Conservation (phyloP, 805 yeast genomes). For the Debaryomyces prosopidis region DNA sequence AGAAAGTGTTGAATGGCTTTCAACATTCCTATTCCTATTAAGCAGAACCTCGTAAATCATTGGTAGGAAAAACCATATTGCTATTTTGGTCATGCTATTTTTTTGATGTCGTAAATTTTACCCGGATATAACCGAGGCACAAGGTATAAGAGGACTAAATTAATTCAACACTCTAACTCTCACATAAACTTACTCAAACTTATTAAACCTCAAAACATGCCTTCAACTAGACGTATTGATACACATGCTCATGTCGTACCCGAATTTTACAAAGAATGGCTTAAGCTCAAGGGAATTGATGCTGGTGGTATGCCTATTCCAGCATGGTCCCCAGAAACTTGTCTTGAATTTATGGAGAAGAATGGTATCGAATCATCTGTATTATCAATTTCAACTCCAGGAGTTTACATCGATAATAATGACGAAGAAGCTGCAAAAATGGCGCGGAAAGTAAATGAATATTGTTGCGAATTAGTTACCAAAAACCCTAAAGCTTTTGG, state of each 20-base stretch:
- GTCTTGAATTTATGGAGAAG: not conserved
- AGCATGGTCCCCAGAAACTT: not conserved
- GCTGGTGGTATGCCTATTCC: constrained; percentile 1
- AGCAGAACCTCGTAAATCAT: too few species aligned
- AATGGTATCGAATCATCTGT: not conserved
- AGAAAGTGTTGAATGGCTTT: too few species aligned
- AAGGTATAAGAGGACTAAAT: too few species aligned
- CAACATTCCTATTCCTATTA: too few species aligned
- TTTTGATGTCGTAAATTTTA: too few species aligned
- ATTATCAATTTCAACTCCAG: not conserved
- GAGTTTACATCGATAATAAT: not conserved
- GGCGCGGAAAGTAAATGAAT: not conserved
- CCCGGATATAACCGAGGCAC: too few species aligned
- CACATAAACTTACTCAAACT: too few species aligned
- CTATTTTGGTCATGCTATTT: too few species aligned
- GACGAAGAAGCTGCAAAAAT: not conserved
- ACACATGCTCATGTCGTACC: not conserved
- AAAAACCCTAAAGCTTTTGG: not conserved
- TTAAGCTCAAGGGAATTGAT: not conserved
- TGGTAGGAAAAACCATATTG: too few species aligned
- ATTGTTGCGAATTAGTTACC: not conserved
- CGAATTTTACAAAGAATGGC: not conserved
- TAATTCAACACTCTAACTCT: too few species aligned
- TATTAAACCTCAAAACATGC: too few species aligned
- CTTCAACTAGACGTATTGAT: not conserved